Percentiles rank a stretch among this genome's conserved stretches.
Evolutionary conservation across 2,329 filamentous ascomycete species (phyloP).

Genomic region (Botrytis cinerea): DNA sequence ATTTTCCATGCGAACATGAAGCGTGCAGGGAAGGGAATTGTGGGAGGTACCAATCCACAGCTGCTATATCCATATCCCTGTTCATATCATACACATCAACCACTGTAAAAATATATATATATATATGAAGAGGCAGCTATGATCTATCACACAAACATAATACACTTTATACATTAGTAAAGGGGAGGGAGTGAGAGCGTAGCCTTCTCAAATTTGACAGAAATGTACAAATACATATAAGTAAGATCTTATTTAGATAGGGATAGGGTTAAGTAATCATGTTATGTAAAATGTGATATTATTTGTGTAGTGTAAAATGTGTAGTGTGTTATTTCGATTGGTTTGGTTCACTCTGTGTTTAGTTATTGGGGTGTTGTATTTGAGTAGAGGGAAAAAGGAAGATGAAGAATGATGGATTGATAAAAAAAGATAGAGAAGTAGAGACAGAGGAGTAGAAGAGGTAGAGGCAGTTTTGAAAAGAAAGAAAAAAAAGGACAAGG

Average conservation of each 20-base stretch:
- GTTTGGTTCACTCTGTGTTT: background rate
- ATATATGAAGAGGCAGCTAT: background rate
- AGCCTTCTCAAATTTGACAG: no score
- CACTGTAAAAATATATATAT: rapidly evolving
- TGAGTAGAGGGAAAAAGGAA: background rate
- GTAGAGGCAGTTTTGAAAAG: no score
- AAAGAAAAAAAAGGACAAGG: no score
- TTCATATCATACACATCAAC: background rate
- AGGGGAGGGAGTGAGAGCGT: no score
- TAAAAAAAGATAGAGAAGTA: no score
- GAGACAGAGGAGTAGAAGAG: no score
- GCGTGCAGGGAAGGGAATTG: background rate
- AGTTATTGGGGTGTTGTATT: background rate
- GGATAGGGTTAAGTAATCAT: background rate
- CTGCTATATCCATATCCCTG: background rate
- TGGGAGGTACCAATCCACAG: background rate
- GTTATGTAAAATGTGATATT: rapidly evolving
- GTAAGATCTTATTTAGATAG: background rate
- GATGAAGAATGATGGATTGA: no score
- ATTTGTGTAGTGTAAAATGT: background rate
- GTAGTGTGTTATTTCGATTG: background rate
- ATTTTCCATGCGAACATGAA: background rate
- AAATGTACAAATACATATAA: background rate
- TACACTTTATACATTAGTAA: background rate
- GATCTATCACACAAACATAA: background rate